Evolutionary conservation across 768 basidiomycete species (phyloP).

Genomic region (Lanmaoa rubissima): DNA sequence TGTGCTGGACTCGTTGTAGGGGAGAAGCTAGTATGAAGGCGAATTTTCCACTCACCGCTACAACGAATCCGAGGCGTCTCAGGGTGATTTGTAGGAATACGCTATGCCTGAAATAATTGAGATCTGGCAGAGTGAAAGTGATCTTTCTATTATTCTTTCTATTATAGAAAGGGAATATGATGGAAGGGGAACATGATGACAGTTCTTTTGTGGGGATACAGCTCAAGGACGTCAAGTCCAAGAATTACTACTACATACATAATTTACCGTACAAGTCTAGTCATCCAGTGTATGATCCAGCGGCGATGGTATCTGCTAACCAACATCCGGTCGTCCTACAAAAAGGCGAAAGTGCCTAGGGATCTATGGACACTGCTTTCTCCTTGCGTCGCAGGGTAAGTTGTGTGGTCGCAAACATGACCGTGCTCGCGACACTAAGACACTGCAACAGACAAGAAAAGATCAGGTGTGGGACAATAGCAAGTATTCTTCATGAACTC

Average conservation of each 20-base stretch:
- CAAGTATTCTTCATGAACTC: conserved; percentile 1
- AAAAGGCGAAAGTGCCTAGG: neutral
- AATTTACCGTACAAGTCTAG: neutral
- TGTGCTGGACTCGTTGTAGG: too few relatives aligned
- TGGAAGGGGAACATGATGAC: too few relatives aligned
- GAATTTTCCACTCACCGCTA: too few relatives aligned
- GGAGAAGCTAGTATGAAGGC: too few relatives aligned
- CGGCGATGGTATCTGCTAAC: neutral
- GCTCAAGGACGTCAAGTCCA: neutral
- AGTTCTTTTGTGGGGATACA: too few relatives aligned
- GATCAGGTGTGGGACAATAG: neutral
- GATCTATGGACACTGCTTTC: neutral
- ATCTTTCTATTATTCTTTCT: too few relatives aligned
- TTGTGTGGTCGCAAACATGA: conserved; percentile 9
- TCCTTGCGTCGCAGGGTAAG: conserved; percentile 1
- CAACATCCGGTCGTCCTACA: neutral
- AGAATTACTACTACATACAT: neutral
- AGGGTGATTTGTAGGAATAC: too few relatives aligned
- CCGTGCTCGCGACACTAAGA: conserved; percentile 17
- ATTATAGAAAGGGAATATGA: too few relatives aligned
- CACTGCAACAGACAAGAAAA: conserved; percentile 5
- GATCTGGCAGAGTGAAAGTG: too few relatives aligned
- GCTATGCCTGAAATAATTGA: too few relatives aligned
- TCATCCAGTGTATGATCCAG: neutral
- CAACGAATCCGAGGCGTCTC: too few relatives aligned